A percentile compares a stretch with the other conserved stretches of the same genome.
These are phyloP conservation scores for Myochromella boudieri DNA, from an alignment of 768 basidiomycete genomes.

Conservation along the genomic window DNA sequence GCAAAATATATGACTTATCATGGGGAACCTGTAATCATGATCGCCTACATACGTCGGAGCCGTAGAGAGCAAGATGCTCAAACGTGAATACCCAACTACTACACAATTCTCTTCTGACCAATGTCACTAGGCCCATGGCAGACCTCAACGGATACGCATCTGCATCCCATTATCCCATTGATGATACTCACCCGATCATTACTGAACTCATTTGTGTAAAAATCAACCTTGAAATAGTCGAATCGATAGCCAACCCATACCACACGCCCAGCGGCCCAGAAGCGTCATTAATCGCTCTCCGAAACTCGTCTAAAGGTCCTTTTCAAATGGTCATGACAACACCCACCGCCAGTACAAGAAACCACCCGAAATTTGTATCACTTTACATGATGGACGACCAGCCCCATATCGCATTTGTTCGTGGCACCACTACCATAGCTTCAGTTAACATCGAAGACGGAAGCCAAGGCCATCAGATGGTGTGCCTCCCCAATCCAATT, in stretches of 20 bases:
- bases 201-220: slow-evolving; percentile 45
- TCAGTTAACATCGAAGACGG: slow-evolving; percentile 40
- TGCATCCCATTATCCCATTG: slow-evolving; percentile 41
- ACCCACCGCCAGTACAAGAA: slow-evolving; percentile 26
- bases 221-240: slow-evolving; percentile 42
- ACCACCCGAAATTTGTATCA: slow-evolving; percentile 20
- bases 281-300: slow-evolving; percentile 30
- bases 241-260: slow-evolving; percentile 41
- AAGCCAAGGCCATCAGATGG: slow-evolving; percentile 35
- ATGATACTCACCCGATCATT: slow-evolving; percentile 37
- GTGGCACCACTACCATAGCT: slow-evolving; percentile 38
- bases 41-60: slow-evolving; percentile 48
- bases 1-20: slow-evolving; percentile 58
- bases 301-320: slow-evolving; percentile 33
- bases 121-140: too few species aligned
- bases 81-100: too few species aligned
- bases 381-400: slow-evolving; percentile 42
- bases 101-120: too few species aligned
- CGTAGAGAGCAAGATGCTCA: slow-evolving; percentile 23
- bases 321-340: slow-evolving; percentile 40
- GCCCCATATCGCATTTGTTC: slow-evolving; percentile 43
- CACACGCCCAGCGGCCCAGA: slow-evolving; percentile 35
- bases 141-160: too few species aligned
- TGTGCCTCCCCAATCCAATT: slow-evolving; percentile 32
- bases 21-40: slow-evolving; percentile 49